Evolutionary conservation across 176 grass and related monocot genomes (phyloP), one percentile per base, ranked within the genome.

Genomic region (Eleusine coracana): DNA sequence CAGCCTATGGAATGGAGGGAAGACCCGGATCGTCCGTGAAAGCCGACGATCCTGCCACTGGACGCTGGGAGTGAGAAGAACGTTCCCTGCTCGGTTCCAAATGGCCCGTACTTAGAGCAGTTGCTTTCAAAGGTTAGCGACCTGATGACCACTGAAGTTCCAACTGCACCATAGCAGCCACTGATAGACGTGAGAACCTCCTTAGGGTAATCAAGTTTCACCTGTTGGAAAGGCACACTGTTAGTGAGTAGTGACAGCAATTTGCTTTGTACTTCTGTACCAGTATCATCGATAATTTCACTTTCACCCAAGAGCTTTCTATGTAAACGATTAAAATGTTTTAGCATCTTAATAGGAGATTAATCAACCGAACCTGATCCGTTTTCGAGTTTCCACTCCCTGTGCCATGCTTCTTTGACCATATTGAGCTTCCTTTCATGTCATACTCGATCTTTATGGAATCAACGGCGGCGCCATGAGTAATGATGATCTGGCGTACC

Each of bases 91-190:
- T 86, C 79, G 20, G 77, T 71, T 56, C 90, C 83, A 27, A 92
- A 86, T 49, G 90, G 86, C 65, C 90, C 90, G 27, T 89, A 92
- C 70, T 80, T 92, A 27, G 79, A 64, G 7, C 44, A 84, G 64
- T 86, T 92, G 87, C 80, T 92, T 65, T 66, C 63, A 25, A 92
- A 86, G 66, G 56, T 92, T 1, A 92, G 75, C 15, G 90, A 92
- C 21, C 86, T 86, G 39, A 88, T 79, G 83, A 92, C 66, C 44
- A 88, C 54, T 37, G 68, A 21, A n/a, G 25, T 38, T 27, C 86
- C 86, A n/a, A 51, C n/a, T 69, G 83, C 74, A 38, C 90, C 86
- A 12, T 86, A 92, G 69, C 78, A 79, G 61, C 90, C 90, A 38
- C 74, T 86, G 34, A 92, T 38, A 41, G 86, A 86, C 12, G 79